These are phyloP conservation scores for Cerrena zonata DNA, from an alignment of 1,284 basidiomycete genomes.

Conservation along the genomic window DNA sequence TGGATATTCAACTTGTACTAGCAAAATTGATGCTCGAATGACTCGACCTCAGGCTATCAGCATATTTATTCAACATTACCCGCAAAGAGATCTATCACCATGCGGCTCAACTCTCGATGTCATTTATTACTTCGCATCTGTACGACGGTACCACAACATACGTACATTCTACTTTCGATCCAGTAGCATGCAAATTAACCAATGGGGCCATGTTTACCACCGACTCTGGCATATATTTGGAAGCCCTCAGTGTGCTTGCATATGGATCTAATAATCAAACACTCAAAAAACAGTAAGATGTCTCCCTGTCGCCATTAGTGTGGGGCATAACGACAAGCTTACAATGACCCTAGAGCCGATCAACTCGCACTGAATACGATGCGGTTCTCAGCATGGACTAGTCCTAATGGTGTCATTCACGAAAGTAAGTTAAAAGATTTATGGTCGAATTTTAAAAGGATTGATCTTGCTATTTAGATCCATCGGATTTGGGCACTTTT, in stretches of 20 bases:
- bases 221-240: conserved; percentile 5
- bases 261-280: conserved; percentile 3
- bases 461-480: neutral
- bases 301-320: neutral
- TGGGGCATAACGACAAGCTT: neutral
- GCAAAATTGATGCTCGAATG: neutral
- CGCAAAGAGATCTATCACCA: neutral
- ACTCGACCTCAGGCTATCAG: conserved; percentile 4
- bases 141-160: conserved; percentile 6
- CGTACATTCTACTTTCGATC: conserved; percentile 3
- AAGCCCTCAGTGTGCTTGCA: conserved; percentile 7
- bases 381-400: conserved; percentile 5
- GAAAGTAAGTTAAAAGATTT: too few relatives aligned
- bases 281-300: conserved; percentile 4
- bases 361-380: neutral
- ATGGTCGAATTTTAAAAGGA: neutral
- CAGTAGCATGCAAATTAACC: neutral
- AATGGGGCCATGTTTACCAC: neutral
- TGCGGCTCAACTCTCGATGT: conserved; percentile 9
- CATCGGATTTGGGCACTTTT: neutral
- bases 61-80: conserved; percentile 7
- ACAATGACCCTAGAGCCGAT: neutral
- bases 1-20: too few relatives aligned
- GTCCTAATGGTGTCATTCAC: conserved; percentile 1
- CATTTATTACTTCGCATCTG: conserved; percentile 4